Evolutionary conservation across 1,139 yeast species (phyloP), one percentile per base, ranked within the genome.

Genomic region (Geotrichum australiense): DNA sequence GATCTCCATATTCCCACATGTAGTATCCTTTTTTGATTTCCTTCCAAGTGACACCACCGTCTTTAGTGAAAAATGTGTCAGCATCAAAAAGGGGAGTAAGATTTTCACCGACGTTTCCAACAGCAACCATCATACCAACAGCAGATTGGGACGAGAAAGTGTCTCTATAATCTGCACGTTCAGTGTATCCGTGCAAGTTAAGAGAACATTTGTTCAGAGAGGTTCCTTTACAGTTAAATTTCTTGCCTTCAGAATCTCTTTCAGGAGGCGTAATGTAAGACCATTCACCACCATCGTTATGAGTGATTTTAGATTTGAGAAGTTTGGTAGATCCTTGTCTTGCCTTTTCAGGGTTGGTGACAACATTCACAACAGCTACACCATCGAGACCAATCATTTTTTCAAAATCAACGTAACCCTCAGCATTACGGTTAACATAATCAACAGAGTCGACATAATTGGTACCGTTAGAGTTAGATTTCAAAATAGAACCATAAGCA

Each of bases 1-100:
- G 81, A 59, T 93, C 98, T 47, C 97, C 98, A 61, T 71, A 91
- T 60, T 89, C 97, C 97, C 97, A 93, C 76, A 82, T 82, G 55
- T 74, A 73, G 0, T 76, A 73, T 1, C 94, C 94, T 49, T 80
- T 74, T 41, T 65, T 71, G 21, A 87, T 66, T 61, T 86, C 94
- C 43, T 62, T 75, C 98, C 98, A 91, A 2, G 89, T 73, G 3
- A 78, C 63, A 35, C 99, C 99, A 2, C 94, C 98, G 63, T 93
- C 96, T 4, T 71, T 67, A 11, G 95, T 79, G 49, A 91, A 63
- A 53, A 76, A 91, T 0, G 96, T 84, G 2, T 83, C 68, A 0
- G 80, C 71, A 25, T 77, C 73, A 7, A 71, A 70, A 35, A 57
- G 40, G 1, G 77, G 60, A 2, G 65, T 63, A 46, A 91, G 66